Percentiles rank a stretch among this genome's conserved stretches.
phyloP scores from a whole-genome alignment of 345 rosid genomes.

The Hibiscus tridactylites region DNA sequence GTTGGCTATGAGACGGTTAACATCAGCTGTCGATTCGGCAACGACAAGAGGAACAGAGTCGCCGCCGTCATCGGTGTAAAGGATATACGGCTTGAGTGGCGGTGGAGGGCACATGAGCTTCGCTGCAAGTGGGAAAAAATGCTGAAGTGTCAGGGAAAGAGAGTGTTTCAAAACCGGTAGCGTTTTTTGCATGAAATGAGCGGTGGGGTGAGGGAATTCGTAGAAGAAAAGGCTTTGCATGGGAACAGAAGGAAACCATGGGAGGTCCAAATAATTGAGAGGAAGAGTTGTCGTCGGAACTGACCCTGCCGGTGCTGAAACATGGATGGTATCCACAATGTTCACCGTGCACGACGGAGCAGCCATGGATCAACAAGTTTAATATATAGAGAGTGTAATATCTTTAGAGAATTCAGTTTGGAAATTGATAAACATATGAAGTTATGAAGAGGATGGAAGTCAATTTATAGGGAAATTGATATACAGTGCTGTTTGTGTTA shows the following conservation, averaged over 20 bases:
- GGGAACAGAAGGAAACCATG: slow-evolving; percentile 47
- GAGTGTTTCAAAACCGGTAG: slow-evolving; percentile 35
- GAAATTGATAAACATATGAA: neutral
- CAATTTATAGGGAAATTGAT: neutral
- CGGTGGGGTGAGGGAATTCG: slow-evolving; percentile 20
- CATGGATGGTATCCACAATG: neutral
- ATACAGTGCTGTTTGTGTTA: too few species aligned
- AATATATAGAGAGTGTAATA: neutral
- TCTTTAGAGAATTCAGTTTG: neutral
- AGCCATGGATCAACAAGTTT: neutral
- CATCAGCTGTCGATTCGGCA: slow-evolving; percentile 19
- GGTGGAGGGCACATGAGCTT: slow-evolving; percentile 8
- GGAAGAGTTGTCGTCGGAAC: slow-evolving; percentile 18
- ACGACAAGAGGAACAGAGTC: slow-evolving; percentile 20
- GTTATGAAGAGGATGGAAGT: neutral
- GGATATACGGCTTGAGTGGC: slow-evolving; percentile 20
- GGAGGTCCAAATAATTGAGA: slow-evolving; percentile 41
- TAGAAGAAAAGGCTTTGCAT: slow-evolving; percentile 42
- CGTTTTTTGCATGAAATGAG: slow-evolving; percentile 23
- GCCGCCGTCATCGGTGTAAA: neutral
- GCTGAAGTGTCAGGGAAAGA: slow-evolving; percentile 41
- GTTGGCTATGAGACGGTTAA: slow-evolving; percentile 14
- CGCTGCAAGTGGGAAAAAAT: slow-evolving; percentile 34
- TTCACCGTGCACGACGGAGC: neutral
- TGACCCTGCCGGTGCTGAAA: slow-evolving; percentile 19